These are phyloP conservation scores for Eutrema japonicum DNA, from an alignment of 345 rosid species.

Conservation along the genomic window DNA sequence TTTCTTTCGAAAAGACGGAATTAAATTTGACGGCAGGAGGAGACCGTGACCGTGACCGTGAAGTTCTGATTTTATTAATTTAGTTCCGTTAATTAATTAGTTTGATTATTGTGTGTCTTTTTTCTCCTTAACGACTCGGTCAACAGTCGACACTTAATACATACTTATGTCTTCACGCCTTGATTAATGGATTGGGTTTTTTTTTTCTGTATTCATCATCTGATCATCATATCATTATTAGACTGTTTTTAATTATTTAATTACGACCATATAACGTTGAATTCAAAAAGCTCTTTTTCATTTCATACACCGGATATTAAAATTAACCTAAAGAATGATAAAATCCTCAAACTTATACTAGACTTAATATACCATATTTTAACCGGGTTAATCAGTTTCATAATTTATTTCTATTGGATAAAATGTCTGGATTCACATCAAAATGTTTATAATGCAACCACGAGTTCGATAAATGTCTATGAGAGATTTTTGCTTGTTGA, in stretches of 20 bases:
- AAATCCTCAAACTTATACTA: background rate
- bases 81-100: background rate
- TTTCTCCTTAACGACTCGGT: slow-evolving; percentile 9
- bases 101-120: slow-evolving; percentile 1
- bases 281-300: background rate
- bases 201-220: no score
- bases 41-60: slow-evolving; percentile 32
- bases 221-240: slow-evolving; percentile 10
- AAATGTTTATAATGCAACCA: background rate
- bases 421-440: background rate
- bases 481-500: background rate
- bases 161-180: slow-evolving; percentile 39
- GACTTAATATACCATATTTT: background rate
- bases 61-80: background rate
- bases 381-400: background rate
- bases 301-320: background rate
- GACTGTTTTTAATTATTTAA: background rate
- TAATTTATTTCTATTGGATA: background rate
- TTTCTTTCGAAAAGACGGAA: slow-evolving; percentile 4
- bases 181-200: slow-evolving; percentile 29
- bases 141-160: slow-evolving; percentile 35
- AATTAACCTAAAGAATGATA: background rate
- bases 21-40: slow-evolving; percentile 35
- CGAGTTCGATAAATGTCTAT: background rate
- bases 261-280: slow-evolving; percentile 3